Base-by-base conservation (phyloP, 257 asterid species). In the Solanum bulbocastanum region DNA sequence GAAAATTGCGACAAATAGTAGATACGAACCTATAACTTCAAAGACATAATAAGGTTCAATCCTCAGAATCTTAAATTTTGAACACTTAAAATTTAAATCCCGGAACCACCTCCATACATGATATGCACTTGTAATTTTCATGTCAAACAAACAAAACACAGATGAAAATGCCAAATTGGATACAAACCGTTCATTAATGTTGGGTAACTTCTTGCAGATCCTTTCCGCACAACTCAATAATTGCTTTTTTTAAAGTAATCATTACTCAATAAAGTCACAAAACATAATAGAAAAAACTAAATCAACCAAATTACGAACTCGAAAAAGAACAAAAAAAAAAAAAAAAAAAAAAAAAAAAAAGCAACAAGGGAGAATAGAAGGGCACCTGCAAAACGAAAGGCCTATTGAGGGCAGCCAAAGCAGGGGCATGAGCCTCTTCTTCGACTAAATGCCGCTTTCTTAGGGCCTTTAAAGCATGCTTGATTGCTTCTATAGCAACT, bases 401-500 rank as follows among this genome's bases (percentile, higher is more conserved):
- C 87, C 95, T 91, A 66, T 96, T 94, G 39, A 96, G 95, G 81
- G 99, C 99, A 84, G 87, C 40, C 33, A 94, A 89, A 86, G 99
- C 98, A 37, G 98, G 98, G 35, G 98, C 90, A 92, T 96, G 99
- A 86, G 99, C 99, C 10, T 93, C 99, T 90, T 96, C 99, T 91
- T 96, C 99, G 18, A 92, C 90, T 42, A 94, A 94, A 94, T 95
- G 99, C 82, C 98, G 97, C 90, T 92, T 95, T 60, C 92, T 94
- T 88, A 96, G 93, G 44, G 98, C 95, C 91, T 90, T 93, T 88
- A 96, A 66, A 83, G 99, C 99, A 90, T 94, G 93, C 27, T 92
- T 91, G 86, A 96, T 93, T 42, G 98, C 98, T 86, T 87, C 94
- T 85, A 66, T 87, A 11, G 94, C 95, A 32, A 65, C 84, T 74